These are phyloP conservation scores for Aphanomyces euteiches DNA, from an alignment of 352 stramenopile genomes.

Conservation along the genomic window DNA sequence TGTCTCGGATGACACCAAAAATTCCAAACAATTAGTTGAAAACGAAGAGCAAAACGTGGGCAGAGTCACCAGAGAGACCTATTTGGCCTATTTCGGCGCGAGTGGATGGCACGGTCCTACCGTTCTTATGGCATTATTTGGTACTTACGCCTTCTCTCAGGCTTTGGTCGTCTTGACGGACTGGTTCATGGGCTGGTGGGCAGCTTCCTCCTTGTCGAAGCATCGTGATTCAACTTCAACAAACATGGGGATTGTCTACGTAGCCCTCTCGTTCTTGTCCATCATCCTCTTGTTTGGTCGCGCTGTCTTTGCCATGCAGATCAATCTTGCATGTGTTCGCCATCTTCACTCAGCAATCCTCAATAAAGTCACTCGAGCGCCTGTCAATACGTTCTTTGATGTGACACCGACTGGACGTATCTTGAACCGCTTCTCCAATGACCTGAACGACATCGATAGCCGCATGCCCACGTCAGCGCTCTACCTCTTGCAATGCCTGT, in stretches of 20 bases:
- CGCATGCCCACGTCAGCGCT: slow-evolving; percentile 64
- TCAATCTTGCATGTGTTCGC: slow-evolving; percentile 18
- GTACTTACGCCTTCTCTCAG: slow-evolving; percentile 11
- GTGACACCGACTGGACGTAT: slow-evolving; percentile 74
- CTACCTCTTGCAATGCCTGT: slow-evolving; percentile 63
- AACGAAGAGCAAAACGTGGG: slow-evolving; percentile 28
- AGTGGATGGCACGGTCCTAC: slow-evolving; percentile 2
- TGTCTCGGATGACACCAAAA: not conserved
- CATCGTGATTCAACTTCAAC: slow-evolving; percentile 11
- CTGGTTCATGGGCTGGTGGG: slow-evolving; percentile 30
- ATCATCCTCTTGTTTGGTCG: slow-evolving; percentile 36
- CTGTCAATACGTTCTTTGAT: slow-evolving; percentile 77
- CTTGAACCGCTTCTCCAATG: slow-evolving; percentile 74
- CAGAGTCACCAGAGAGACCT: slow-evolving; percentile 13
- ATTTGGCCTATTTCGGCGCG: slow-evolving; percentile 25
- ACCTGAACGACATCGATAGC: slow-evolving; percentile 75
- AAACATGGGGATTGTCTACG: not conserved
- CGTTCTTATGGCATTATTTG: slow-evolving; percentile 13
- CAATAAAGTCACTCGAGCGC: slow-evolving; percentile 42
- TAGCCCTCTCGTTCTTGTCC: not conserved
- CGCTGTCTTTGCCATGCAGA: slow-evolving; percentile 22
- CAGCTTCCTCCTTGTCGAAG: not conserved
- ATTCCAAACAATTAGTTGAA: not conserved
- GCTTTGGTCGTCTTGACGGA: slow-evolving; percentile 24
- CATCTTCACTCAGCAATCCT: slow-evolving; percentile 28